Percentiles rank a stretch among this genome's conserved stretches.
Conservation (phyloP, 257 asterid genomes). For the Plantago ovata region DNA sequence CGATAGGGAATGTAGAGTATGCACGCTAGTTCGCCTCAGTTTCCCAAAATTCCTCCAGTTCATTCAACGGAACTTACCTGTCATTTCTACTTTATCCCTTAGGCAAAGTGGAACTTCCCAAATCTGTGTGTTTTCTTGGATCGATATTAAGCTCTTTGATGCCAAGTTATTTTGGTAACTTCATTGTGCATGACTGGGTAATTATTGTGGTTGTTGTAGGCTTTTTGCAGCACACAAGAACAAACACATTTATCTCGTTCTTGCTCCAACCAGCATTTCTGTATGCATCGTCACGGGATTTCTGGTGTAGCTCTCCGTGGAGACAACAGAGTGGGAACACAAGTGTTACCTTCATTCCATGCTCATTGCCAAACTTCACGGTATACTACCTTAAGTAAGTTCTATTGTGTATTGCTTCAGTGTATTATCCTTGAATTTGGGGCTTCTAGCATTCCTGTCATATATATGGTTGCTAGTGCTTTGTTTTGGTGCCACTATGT, state of each 20-base stretch:
- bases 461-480: neutral
- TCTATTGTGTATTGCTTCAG: neutral
- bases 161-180: no score
- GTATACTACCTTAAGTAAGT: slow-evolving; percentile 30
- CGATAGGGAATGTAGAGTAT: no score
- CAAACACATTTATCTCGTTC: slow-evolving; percentile 14
- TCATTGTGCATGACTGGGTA: neutral
- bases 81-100: no score
- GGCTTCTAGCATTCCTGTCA: neutral
- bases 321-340: slow-evolving; percentile 16
- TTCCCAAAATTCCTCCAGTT: no score
- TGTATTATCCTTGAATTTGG: neutral
- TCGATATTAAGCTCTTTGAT: no score
- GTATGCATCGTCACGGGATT: slow-evolving; percentile 12
- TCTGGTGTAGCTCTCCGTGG: slow-evolving; percentile 23
- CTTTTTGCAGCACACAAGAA: slow-evolving; percentile 26
- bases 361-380: slow-evolving; percentile 26
- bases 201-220: slow-evolving; percentile 20
- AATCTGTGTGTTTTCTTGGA: no score
- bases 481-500: neutral
- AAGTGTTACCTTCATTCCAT: slow-evolving; percentile 10
- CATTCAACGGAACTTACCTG: no score
- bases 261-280: slow-evolving; percentile 10
- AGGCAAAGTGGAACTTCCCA: no score
- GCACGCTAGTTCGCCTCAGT: no score